Percentiles rank a stretch among this genome's conserved stretches.
phyloP scores from a whole-genome alignment of 1,139 yeast species.

The Suhomyces atakaporum region DNA sequence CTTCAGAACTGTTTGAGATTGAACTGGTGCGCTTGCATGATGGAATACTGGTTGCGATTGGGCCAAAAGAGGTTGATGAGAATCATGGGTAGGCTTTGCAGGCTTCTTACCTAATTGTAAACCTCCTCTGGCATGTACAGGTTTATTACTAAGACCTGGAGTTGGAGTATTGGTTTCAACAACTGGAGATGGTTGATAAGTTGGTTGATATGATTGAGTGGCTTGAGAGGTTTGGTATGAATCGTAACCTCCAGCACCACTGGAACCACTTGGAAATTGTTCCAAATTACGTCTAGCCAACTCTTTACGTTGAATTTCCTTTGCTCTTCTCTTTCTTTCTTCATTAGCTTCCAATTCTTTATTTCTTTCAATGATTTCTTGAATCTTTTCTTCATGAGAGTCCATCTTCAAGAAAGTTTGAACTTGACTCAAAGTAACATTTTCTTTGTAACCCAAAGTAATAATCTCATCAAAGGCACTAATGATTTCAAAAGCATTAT shows the following conservation, averaged over 20 bases:
- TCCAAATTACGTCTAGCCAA: constrained; percentile 61
- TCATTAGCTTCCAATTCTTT: constrained; percentile 97
- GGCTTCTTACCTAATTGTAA: constrained; percentile 78
- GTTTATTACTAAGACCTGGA: constrained; percentile 16
- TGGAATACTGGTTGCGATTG: constrained; percentile 28
- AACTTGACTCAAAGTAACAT: constrained; percentile 78
- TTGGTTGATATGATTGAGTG: constrained; percentile 31
- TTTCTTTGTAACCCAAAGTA: constrained; percentile 87
- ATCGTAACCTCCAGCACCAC: constrained; percentile 21
- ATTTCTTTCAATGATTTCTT: constrained; percentile 94
- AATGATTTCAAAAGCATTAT: constrained; percentile 83
- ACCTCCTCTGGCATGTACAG: constrained; percentile 61
- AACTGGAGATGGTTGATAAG: constrained; percentile 38
- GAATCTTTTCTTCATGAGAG: constrained; percentile 97
- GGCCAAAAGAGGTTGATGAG: constrained; percentile 47
- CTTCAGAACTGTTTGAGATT: constrained; percentile 18
- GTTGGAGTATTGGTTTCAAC: constrained; percentile 15
- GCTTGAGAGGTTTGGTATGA: constrained; percentile 26
- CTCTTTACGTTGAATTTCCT: constrained; percentile 89
- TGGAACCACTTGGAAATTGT: constrained; percentile 18
- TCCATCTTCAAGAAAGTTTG: constrained; percentile 95
- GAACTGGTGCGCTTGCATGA: constrained; percentile 19
- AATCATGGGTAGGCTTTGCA: constrained; percentile 30
- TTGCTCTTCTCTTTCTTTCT: constrained; percentile 94
- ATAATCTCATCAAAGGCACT: constrained; percentile 94